Percentiles rank a stretch among this genome's conserved stretches.
phyloP scores from a whole-genome alignment of 2,329 filamentous ascomycete species.

The Diplodia sapinea region DNA sequence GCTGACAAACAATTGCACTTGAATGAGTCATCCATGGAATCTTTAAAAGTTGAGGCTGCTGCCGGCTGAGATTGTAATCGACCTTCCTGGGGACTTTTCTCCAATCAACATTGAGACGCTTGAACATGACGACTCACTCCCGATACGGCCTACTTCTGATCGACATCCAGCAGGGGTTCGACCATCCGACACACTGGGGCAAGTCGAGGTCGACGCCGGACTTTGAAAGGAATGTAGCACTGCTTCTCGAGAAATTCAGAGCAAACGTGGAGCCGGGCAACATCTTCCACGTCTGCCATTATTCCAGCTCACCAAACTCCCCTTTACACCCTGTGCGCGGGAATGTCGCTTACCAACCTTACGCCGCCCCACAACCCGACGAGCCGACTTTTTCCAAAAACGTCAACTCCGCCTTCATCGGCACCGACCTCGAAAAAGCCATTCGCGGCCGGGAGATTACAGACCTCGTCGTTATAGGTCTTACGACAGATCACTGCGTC shows the following conservation, averaged over 20 bases:
- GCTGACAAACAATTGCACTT: too few relatives aligned
- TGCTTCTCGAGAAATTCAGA: not conserved
- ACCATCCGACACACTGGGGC: constrained; percentile 13
- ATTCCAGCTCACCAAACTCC: not conserved
- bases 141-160: constrained; percentile 17
- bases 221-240: not conserved
- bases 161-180: constrained; percentile 24
- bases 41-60: too few relatives aligned
- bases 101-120: too few relatives aligned
- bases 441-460: not conserved
- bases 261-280: not conserved
- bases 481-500: constrained; percentile 19
- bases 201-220: constrained; percentile 4
- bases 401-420: constrained; percentile 24
- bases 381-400: constrained; percentile 8
- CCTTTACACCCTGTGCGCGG: not conserved
- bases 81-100: too few relatives aligned
- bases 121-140: not conserved
- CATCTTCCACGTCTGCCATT: constrained; percentile 20
- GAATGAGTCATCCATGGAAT: too few relatives aligned
- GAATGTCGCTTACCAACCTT: constrained; percentile 6
- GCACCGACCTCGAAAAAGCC: constrained; percentile 6
- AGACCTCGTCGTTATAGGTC: not conserved
- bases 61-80: too few relatives aligned
- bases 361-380: constrained; percentile 2